Base-by-base conservation (phyloP, 352 stramenopile genomes). In the Aphanomyces stellatus region DNA sequence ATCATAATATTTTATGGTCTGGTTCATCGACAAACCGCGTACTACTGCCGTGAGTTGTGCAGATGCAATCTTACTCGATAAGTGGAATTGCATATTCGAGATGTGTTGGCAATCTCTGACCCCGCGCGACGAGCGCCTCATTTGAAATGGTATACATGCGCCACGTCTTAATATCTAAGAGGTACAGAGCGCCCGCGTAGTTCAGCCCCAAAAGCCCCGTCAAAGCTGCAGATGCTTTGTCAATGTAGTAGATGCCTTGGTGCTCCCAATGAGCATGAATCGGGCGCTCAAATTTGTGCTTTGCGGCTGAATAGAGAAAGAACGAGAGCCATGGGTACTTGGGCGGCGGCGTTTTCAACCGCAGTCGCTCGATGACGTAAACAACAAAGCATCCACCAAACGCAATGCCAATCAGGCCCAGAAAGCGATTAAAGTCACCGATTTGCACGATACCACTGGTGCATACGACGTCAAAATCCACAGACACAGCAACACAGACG, bases 161-260 rank as follows among this genome's bases (percentile, higher is more conserved):
- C 56, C 56, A 64, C 15, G 34, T 30, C 42, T 64, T 64, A 13
- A 64, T 22, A 28, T 64, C 56, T 31, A 64, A 64, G 19, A 64
- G 7, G 37, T 51, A 64, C 27, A 34, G 34, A 22, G 4, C 17
- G 27, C 30, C 33, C 6, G 25, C 4, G 34, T 64, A 51, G 15
- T 25, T 11, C 15, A 64, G 13, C 19, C n/a, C 17, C 15, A 64
- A 15, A 28, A 64, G 6, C 8, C 56, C 56, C 4, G 56, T n/a
- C 33, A 64, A 22, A 28, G 51, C 28, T 5, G 56, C 56, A 10
- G 56, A 64, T 34, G 33, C 19, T 5, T 34, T 64, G 28, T 64
- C 56, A 10, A 64, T 4, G 34, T 64, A 64, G 22, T 49, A 51
- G 3, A 37, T 24, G 22, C 34, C 34, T 6, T 64, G 5, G 56